Conservation (phyloP, 768 basidiomycete genomes). For the Termitomyces eurrhizus region DNA sequence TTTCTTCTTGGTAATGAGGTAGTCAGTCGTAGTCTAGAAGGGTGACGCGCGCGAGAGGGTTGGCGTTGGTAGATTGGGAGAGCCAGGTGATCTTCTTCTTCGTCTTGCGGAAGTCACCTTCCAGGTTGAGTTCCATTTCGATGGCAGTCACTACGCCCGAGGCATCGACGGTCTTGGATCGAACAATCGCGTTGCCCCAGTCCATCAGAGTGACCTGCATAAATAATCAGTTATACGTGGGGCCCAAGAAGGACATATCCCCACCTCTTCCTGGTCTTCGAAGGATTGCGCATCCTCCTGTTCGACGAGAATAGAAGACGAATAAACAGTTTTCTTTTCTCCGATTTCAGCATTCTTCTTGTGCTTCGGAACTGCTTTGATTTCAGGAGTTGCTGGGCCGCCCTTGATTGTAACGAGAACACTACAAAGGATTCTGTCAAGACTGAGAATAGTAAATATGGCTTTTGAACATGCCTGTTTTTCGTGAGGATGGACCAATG, state of each 20-base stretch:
- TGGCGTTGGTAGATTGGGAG: slow-evolving; percentile 47
- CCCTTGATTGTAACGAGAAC: slow-evolving; percentile 82
- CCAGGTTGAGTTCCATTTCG: slow-evolving; percentile 83
- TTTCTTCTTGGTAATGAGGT: slow-evolving; percentile 98
- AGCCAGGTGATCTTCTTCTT: slow-evolving; percentile 99
- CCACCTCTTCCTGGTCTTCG: slow-evolving; percentile 90
- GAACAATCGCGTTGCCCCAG: slow-evolving; percentile 97
- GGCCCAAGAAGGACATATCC: neutral
- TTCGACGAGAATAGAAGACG: slow-evolving; percentile 77
- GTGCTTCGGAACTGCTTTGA: slow-evolving; percentile 78
- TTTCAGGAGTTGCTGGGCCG: slow-evolving; percentile 57
- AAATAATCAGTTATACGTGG: neutral
- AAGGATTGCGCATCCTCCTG: slow-evolving; percentile 92
- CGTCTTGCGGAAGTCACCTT: slow-evolving; percentile 98
- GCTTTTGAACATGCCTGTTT: slow-evolving; percentile 47
- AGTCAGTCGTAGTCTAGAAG: slow-evolving; percentile 89
- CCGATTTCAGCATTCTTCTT: slow-evolving; percentile 96
- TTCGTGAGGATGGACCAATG: slow-evolving; percentile 83
- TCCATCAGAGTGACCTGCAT: slow-evolving; percentile 93
- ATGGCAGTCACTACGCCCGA: slow-evolving; percentile 62
- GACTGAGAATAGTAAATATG: neutral
- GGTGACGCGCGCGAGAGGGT: slow-evolving; percentile 59
- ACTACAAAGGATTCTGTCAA: slow-evolving; percentile 32
- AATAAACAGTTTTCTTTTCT: slow-evolving; percentile 84
- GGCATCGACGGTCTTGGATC: slow-evolving; percentile 58